These are phyloP conservation scores for Eudorina sp. DNA, from an alignment of 139 green algal species.

Conservation along the genomic window DNA sequence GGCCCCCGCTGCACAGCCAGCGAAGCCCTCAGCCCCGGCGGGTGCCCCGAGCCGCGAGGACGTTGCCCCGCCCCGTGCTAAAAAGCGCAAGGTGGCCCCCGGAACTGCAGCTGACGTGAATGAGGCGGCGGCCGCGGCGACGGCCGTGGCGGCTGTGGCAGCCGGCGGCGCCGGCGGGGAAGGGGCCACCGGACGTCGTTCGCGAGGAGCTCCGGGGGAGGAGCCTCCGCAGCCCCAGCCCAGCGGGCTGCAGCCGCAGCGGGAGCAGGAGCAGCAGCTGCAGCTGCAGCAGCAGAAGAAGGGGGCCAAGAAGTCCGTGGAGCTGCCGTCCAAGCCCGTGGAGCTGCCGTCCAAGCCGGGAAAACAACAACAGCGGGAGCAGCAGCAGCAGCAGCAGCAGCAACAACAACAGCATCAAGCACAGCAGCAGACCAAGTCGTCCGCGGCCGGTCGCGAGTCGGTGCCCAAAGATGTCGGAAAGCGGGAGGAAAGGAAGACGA, in stretches of 20 bases:
- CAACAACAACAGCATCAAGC: neutral
- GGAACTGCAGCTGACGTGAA: neutral
- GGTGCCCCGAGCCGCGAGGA: too few relatives aligned
- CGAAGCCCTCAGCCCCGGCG: too few relatives aligned
- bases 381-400: conserved; percentile 34
- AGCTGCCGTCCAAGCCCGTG: neutral
- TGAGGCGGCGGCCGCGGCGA: neutral
- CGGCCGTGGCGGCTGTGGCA: neutral
- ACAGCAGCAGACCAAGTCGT: too few relatives aligned
- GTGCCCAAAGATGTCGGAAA: too few relatives aligned
- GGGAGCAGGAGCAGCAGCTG: neutral
- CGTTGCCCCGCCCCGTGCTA: too few relatives aligned
- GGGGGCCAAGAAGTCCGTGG: neutral
- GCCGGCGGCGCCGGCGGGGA: neutral
- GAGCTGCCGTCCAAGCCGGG: neutral
- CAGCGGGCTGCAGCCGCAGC: neutral
- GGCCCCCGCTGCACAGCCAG: too few relatives aligned
- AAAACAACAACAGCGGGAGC: neutral
- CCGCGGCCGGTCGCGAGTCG: too few relatives aligned
- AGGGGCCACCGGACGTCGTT: neutral
- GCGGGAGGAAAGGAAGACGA: too few relatives aligned
- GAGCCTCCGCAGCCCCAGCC: too few relatives aligned
- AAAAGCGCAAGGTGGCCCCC: neutral
- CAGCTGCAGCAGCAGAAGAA: neutral
- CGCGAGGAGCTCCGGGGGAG: too few relatives aligned